A percentile compares a stretch with the other conserved stretches of the same genome.
phyloP scores from a whole-genome alignment of 2,329 filamentous ascomycete species.

The Pleoardoris graminearum region DNA sequence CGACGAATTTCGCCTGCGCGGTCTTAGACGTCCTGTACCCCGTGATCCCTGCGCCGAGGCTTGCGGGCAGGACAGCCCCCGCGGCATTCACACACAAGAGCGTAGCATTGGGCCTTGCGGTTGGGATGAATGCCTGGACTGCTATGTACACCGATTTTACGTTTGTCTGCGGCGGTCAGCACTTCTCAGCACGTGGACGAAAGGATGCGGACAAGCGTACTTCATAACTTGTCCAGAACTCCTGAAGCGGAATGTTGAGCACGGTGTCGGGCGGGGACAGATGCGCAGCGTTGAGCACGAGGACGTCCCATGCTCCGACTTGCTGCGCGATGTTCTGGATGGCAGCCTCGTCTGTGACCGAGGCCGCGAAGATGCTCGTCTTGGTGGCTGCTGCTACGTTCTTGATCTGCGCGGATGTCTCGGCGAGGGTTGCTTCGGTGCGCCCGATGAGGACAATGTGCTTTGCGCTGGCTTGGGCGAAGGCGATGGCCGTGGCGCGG shows the following conservation, averaged over 20 bases:
- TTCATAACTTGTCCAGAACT: slow-evolving; percentile 28
- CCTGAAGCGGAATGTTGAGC: slow-evolving; percentile 10
- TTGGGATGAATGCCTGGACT: slow-evolving; percentile 22
- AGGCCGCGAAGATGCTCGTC: slow-evolving; percentile 7
- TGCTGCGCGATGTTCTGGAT: slow-evolving; percentile 18
- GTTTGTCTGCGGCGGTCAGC: slow-evolving; percentile 4
- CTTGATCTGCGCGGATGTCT: slow-evolving; percentile 11
- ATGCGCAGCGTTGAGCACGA: slow-evolving; percentile 24
- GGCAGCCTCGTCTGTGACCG: slow-evolving; percentile 16
- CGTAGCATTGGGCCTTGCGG: slow-evolving; percentile 6
- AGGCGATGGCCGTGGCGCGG: slow-evolving; percentile 47
- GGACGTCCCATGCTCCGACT: slow-evolving; percentile 24
- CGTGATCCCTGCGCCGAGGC: slow-evolving; percentile 19
- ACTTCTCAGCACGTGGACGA: not conserved
- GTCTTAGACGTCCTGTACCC: slow-evolving; percentile 43
- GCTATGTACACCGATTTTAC: slow-evolving; percentile 24
- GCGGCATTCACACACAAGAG: slow-evolving; percentile 9
- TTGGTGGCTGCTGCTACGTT: not conserved
- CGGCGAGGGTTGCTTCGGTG: slow-evolving; percentile 18
- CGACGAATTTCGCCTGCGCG: slow-evolving; percentile 36
- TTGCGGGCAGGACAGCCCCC: slow-evolving; percentile 13
- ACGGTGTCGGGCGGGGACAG: slow-evolving; percentile 13
- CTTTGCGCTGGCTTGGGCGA: slow-evolving; percentile 49
- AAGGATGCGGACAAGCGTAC: not conserved
- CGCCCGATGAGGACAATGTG: slow-evolving; percentile 51